Evolutionary conservation across 1,284 basidiomycete genomes (phyloP).

Genomic region (Fomes fomentarius): DNA sequence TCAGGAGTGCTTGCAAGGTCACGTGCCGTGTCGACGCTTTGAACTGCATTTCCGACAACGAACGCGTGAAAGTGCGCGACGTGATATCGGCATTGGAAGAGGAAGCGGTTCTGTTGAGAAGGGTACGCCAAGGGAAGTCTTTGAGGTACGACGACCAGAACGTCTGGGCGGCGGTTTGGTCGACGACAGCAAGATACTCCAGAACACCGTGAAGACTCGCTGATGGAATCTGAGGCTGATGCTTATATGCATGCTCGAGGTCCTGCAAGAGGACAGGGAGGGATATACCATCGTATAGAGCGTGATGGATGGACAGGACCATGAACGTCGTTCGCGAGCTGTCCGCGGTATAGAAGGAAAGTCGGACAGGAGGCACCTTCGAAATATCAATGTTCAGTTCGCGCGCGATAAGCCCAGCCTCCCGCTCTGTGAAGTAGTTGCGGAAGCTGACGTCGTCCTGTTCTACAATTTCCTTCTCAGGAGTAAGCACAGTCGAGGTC

Average conservation of each 20-base stretch:
- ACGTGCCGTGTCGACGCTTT: slow-evolving; percentile 40
- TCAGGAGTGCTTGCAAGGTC: slow-evolving; percentile 49
- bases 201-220: slow-evolving; percentile 36
- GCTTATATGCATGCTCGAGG: slow-evolving; percentile 39
- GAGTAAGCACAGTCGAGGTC: slow-evolving; percentile 33
- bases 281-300: slow-evolving; percentile 50
- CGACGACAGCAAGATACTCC: slow-evolving; percentile 35
- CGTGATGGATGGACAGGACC: slow-evolving; percentile 50
- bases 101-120: slow-evolving; percentile 21
- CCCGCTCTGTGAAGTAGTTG: slow-evolving; percentile 35
- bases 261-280: slow-evolving; percentile 44
- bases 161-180: slow-evolving; percentile 33
- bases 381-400: slow-evolving; percentile 42
- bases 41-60: slow-evolving; percentile 37
- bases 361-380: slow-evolving; percentile 38
- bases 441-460: slow-evolving; percentile 30
- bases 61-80: slow-evolving; percentile 28
- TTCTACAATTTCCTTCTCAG: slow-evolving; percentile 17
- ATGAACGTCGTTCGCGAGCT: slow-evolving; percentile 25
- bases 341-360: slow-evolving; percentile 34
- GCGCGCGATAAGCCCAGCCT: slow-evolving; percentile 36
- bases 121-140: slow-evolving; percentile 38
- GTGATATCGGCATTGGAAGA: slow-evolving; percentile 24
- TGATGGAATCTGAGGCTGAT: slow-evolving; percentile 19
- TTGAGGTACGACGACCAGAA: slow-evolving; percentile 44